Evolutionary conservation across 2,329 filamentous ascomycete species (phyloP).

Genomic region (Chaetothyriales sp.): DNA sequence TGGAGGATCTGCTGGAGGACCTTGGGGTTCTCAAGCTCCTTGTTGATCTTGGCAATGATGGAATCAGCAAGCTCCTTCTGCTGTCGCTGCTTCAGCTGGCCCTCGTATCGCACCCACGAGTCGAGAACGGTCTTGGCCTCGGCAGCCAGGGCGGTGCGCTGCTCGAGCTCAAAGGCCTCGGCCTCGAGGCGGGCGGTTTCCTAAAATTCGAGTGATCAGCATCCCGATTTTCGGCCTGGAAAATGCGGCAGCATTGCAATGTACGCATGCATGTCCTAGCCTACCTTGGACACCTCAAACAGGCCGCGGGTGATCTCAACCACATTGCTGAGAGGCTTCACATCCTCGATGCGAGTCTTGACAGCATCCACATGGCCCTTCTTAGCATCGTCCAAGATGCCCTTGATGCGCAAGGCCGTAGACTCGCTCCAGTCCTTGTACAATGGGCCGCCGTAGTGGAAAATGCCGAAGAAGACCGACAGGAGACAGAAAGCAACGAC

Average conservation of each 20-base stretch:
- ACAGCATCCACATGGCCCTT: constrained; percentile 91
- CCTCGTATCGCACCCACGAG: constrained; percentile 97
- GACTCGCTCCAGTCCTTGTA: constrained; percentile 85
- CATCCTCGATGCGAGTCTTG: constrained; percentile 82
- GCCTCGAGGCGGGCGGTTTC: constrained; percentile 95
- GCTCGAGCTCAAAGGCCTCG: constrained; percentile 91
- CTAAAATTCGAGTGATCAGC: constrained; percentile 31
- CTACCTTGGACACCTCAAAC: constrained; percentile 95
- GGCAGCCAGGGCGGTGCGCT: constrained; percentile 75
- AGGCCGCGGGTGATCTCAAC: constrained; percentile 94
- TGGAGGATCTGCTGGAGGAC: constrained; percentile 91
- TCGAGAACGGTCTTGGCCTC: constrained; percentile 95
- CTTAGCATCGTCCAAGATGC: constrained; percentile 85
- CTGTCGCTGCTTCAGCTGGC: constrained; percentile 97
- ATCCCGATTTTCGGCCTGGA: background rate
- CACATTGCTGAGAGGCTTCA: constrained; percentile 85
- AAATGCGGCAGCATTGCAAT: background rate
- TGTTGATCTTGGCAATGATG: constrained; percentile 94
- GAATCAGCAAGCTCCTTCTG: constrained; percentile 86
- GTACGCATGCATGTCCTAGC: constrained; percentile 11
- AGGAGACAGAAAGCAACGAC: constrained; percentile 86
- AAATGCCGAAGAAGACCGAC: constrained; percentile 80
- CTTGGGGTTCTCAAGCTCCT: constrained; percentile 98
- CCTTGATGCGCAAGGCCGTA: constrained; percentile 83
- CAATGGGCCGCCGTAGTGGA: constrained; percentile 82